A percentile compares a stretch with the other conserved stretches of the same genome.
Conservation (phyloP, 148 eudicot species). For the Diospyros kaki region DNA sequence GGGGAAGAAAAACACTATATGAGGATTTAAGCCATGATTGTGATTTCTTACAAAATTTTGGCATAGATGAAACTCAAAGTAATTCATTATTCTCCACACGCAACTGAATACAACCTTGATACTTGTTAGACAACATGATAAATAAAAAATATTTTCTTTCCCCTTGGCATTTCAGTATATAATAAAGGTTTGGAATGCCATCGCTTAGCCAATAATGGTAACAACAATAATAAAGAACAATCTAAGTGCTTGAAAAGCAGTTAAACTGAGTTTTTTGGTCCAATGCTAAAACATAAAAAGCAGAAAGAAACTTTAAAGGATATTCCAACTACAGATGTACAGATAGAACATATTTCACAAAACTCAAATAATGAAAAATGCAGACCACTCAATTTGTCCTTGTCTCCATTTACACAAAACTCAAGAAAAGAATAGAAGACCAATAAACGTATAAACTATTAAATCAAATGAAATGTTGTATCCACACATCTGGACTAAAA, state of each 20-base stretch:
- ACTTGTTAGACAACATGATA: neutral
- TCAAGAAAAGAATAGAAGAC: neutral
- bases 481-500: neutral
- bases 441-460: neutral
- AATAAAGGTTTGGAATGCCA: neutral
- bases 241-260: neutral
- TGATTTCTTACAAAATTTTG: neutral
- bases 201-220: neutral
- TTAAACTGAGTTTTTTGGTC: neutral
- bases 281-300: neutral
- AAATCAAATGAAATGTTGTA: neutral
- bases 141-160: neutral
- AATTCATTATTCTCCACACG: neutral
- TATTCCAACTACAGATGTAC: too few relatives aligned
- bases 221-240: neutral
- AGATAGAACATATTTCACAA: too few relatives aligned
- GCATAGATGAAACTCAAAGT: neutral
- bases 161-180: too few relatives aligned
- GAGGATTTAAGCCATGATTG: neutral
- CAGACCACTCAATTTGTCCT: neutral
- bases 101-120: neutral
- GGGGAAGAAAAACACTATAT: constrained; percentile 2
- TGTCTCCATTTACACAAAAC: neutral
- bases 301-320: neutral
- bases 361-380: neutral